phyloP scores from a whole-genome alignment of 805 yeast species.

The Geotrichum ghanense region DNA sequence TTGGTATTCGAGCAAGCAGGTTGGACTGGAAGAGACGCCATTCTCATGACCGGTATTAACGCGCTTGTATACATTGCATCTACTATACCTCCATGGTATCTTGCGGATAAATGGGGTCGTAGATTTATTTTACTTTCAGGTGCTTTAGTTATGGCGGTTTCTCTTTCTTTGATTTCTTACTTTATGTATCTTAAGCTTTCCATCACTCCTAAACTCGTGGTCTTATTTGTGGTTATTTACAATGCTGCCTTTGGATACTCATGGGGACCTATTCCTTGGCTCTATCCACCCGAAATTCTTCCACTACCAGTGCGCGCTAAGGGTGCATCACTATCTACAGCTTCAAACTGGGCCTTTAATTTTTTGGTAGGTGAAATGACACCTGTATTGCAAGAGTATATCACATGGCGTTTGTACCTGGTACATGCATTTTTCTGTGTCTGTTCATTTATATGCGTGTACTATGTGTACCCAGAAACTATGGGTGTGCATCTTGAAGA shows the following conservation, averaged over 20 bases:
- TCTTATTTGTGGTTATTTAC: constrained; percentile 61
- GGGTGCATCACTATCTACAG: constrained; percentile 84
- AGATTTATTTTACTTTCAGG: constrained; percentile 75
- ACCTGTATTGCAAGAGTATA: constrained; percentile 66
- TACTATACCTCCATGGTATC: constrained; percentile 83
- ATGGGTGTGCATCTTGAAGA: constrained; percentile 83
- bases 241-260: constrained; percentile 77
- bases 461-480: constrained; percentile 74
- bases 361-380: constrained; percentile 88
- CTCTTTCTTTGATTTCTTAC: constrained; percentile 55
- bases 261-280: constrained; percentile 95
- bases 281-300: constrained; percentile 73
- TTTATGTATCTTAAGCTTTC: constrained; percentile 40
- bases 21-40: constrained; percentile 80
- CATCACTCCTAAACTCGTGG: constrained; percentile 60
- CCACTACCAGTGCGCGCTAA: constrained; percentile 79
- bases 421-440: constrained; percentile 73
- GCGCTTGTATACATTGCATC: constrained; percentile 47
- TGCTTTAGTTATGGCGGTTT: constrained; percentile 64
- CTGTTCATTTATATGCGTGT: constrained; percentile 61
- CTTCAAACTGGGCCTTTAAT: constrained; percentile 88
- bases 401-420: constrained; percentile 71
- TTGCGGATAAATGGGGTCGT: constrained; percentile 87
- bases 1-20: constrained; percentile 92
- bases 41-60: constrained; percentile 82